Evolutionary conservation across 208 protist genomes (phyloP).

Genomic region (Trypanosoma vivax): DNA sequence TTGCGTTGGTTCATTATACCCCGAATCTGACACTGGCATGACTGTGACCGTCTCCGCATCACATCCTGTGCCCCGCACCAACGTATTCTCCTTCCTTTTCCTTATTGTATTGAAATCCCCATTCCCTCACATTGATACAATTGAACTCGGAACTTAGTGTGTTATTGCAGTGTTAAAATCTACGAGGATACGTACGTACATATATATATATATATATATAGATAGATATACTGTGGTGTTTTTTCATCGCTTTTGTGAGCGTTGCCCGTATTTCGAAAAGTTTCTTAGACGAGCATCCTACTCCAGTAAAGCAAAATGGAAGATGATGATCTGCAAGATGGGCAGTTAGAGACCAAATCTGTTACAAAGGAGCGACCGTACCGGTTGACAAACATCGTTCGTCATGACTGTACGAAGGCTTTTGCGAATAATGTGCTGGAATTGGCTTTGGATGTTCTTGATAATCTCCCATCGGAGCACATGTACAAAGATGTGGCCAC

Average conservation of each 20-base stretch:
- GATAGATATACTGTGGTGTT: too few species aligned
- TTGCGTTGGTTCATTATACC: neutral
- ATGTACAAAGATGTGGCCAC: constrained; percentile 70
- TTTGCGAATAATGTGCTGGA: constrained; percentile 64
- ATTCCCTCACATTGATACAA: too few species aligned
- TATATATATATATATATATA: too few species aligned
- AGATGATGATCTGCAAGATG: constrained; percentile 49
- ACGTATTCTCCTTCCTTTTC: too few species aligned
- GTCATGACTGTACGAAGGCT: constrained; percentile 50
- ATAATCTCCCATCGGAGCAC: constrained; percentile 34
- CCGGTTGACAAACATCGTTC: constrained; percentile 30
- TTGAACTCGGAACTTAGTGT: too few species aligned
- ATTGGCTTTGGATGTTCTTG: constrained; percentile 49
- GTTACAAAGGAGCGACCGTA: constrained; percentile 26
- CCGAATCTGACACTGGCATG: too few species aligned
- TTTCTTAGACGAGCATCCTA: neutral
- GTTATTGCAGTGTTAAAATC: too few species aligned
- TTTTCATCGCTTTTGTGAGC: too few species aligned
- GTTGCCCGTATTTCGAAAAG: neutral
- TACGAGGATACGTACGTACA: too few species aligned
- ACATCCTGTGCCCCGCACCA: too few species aligned
- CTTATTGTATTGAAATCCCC: too few species aligned
- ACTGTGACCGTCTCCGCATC: too few species aligned
- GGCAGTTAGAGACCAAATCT: constrained; percentile 23
- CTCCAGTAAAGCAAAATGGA: constrained; percentile 20